phyloP scores from a whole-genome alignment of 257 asterid genomes.

The Fraxinus excelsior region DNA sequence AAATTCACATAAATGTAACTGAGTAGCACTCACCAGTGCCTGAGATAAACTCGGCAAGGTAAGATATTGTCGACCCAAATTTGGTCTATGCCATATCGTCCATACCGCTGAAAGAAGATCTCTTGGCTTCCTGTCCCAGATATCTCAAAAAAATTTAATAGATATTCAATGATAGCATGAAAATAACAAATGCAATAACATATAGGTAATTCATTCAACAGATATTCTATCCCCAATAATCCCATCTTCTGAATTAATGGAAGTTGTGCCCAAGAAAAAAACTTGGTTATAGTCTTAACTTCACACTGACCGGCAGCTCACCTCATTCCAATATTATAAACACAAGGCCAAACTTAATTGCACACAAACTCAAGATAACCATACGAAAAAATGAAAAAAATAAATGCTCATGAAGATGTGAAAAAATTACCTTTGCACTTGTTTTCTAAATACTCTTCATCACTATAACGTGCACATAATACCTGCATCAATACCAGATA shows the following conservation, averaged over 20 bases:
- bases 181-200: slow-evolving; percentile 7
- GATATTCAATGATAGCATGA: slow-evolving; percentile 7
- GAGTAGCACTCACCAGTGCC: slow-evolving; percentile 77
- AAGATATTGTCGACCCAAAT: slow-evolving; percentile 87
- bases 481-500: slow-evolving; percentile 44
- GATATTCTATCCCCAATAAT: not conserved
- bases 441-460: slow-evolving; percentile 71
- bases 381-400: not conserved
- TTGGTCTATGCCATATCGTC: slow-evolving; percentile 57
- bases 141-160: slow-evolving; percentile 19
- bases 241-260: slow-evolving; percentile 1
- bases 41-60: slow-evolving; percentile 90
- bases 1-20: not conserved
- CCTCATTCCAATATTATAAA: not conserved
- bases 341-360: not conserved
- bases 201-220: not conserved
- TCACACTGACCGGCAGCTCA: not conserved
- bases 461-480: slow-evolving; percentile 77
- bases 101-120: slow-evolving; percentile 62
- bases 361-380: slow-evolving; percentile 3
- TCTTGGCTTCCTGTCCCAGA: slow-evolving; percentile 60
- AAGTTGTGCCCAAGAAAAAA: not conserved
- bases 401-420: slow-evolving; percentile 6
- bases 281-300: not conserved
- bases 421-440: slow-evolving; percentile 73